Evolutionary conservation across 148 eudicot genomes (phyloP), one percentile per base, ranked within the genome.

Genomic region (Euryodendron excelsum): DNA sequence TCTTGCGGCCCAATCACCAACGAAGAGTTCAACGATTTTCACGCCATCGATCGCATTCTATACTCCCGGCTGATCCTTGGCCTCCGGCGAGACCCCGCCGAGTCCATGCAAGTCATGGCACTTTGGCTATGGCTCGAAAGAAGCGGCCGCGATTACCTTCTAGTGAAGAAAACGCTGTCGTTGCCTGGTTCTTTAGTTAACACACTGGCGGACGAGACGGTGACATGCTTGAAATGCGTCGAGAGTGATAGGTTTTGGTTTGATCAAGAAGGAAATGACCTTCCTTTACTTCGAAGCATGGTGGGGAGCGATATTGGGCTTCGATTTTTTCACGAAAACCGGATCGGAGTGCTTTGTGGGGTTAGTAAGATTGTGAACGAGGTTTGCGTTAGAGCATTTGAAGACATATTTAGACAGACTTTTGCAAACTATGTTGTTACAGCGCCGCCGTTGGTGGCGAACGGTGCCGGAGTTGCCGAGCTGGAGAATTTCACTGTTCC

Each of bases 121-220:
- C 68, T 85, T 30, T 80, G 67, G 53, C 65, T 82, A 14, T 85
- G 85, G 83, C 75, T 85, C 0, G 85, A 85, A 53, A 64, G 62
- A n/a, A 4, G 10, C 0, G 28, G 69, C 18, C 21, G 14, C 23
- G 8, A 48, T 1, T 2, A n/a, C 8, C 50, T 36, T 6, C 15
- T 80, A 17, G 44, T 82, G 11, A 3, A 52, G 1, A 33, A 44
- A 13, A 0, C 71, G 18, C 1, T 59, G 50, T 39, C 70, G 4
- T n/a, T 69, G 31, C 81, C 80, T 0, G 31, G 3, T 0, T 1
- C n/a, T 4, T 14, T 75, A 20, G 1, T 86, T 7, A 75, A 80
- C 10, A 23, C 14, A 0, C 14, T 75, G 2, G 81, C 69, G 0
- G 82, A 78, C 21, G 84, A 86, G 45, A 9, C 82, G 0, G 60